Evolutionary conservation across 1,139 yeast species (phyloP).

Genomic region (Williopsis jadinii): DNA sequence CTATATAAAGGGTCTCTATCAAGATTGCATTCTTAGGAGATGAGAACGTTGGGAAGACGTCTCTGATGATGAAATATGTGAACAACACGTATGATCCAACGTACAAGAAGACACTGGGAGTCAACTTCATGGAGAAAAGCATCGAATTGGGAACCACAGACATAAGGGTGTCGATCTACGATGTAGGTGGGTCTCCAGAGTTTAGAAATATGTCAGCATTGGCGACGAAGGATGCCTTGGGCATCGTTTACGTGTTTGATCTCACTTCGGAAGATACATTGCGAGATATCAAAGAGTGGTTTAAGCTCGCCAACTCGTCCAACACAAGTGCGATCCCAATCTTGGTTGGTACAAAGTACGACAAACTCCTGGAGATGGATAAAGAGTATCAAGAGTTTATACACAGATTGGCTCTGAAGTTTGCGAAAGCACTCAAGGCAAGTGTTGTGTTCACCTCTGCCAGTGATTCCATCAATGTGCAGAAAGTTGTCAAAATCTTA

Average conservation of each 20-base stretch:
- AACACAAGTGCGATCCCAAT: conserved; percentile 91
- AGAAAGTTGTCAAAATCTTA: conserved; percentile 87
- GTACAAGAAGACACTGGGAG: conserved; percentile 91
- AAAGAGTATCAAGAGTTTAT: conserved; percentile 80
- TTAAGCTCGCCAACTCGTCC: conserved; percentile 85
- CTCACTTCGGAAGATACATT: conserved; percentile 81
- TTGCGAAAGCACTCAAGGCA: conserved; percentile 88
- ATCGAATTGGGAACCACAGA: conserved; percentile 83
- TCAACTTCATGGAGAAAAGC: conserved; percentile 89
- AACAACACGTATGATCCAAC: conserved; percentile 91
- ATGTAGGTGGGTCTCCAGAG: conserved; percentile 93
- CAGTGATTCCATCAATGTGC: conserved; percentile 87
- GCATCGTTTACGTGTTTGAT: conserved; percentile 88
- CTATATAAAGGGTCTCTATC: conserved; percentile 26
- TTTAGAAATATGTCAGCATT: conserved; percentile 94
- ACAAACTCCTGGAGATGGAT: conserved; percentile 74
- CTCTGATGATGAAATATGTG: conserved; percentile 94
- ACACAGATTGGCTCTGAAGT: conserved; percentile 78
- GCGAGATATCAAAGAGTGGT: conserved; percentile 90
- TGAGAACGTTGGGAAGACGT: conserved; percentile 97
- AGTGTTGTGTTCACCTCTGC: conserved; percentile 90
- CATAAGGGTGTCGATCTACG: conserved; percentile 92
- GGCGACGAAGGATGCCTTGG: conserved; percentile 91
- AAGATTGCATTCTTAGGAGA: conserved; percentile 95
- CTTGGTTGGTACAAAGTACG: conserved; percentile 91